Conservation (phyloP, 2,329 filamentous ascomycete species). For the Fusarium aywerte region DNA sequence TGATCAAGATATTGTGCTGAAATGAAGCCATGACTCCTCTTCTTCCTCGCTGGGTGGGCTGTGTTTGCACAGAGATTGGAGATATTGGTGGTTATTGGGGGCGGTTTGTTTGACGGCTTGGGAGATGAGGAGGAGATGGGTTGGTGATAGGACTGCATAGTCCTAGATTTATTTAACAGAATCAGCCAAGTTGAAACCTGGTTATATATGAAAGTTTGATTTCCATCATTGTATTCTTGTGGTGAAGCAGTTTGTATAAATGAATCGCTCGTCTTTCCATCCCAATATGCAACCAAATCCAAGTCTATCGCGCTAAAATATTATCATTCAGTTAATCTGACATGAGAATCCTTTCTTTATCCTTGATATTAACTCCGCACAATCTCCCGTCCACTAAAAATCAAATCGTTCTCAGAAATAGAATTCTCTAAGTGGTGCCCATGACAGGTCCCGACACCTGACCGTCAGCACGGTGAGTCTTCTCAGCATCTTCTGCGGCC, state of each 20-base stretch:
- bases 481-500: conserved; percentile 1
- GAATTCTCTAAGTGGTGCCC: neutral
- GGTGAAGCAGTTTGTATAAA: neutral
- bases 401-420: neutral
- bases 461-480: neutral
- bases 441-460: conserved; percentile 3
- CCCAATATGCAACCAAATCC: neutral
- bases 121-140: neutral
- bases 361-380: neutral
- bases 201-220: no score
- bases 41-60: neutral
- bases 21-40: neutral
- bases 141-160: neutral
- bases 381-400: neutral
- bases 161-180: neutral
- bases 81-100: neutral
- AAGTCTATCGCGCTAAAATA: neutral
- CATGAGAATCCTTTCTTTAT: neutral
- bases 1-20: neutral
- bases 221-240: no score
- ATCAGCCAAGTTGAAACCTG: no score
- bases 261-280: neutral
- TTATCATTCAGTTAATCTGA: no score
- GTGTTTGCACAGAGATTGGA: neutral
- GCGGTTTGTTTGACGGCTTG: neutral